Evolutionary conservation across 495 filamentous ascomycete species (phyloP), one percentile per base, ranked within the genome.

Genomic region (Neurospora sp.): DNA sequence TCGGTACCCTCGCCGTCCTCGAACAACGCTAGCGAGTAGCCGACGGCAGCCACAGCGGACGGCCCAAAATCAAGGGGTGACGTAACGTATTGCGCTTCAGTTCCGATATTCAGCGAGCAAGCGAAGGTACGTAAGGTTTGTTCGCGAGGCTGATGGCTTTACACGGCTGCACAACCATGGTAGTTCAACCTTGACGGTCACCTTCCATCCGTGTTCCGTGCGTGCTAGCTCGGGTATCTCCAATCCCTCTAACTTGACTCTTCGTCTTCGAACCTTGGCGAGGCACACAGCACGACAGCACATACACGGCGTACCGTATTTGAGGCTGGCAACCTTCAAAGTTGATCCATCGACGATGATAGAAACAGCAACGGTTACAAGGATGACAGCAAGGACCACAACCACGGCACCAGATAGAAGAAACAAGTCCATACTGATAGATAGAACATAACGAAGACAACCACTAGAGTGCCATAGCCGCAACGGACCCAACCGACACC

Each of bases 401-500:
- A 65, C 12, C 53, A 35, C 14, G 1, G 53, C 53, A 16, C 6
- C 6, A 35, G 53, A 65, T 37, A 35, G 14, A 35, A 61, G 6
- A 14, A 35, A 16, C 1, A 14, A 53, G 20, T 6, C 10, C 8
- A 20, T 20, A 20, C 6, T 31, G 5, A 61, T 31, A 18, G 14
- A 35, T 18, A 35, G 11, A 27, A 22, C n/a, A 53, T 14, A 14
- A 27, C 10, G 10, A 22, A 53, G 10, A 53, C 20, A 53, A 1
- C 10, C 5, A 3, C 14, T 65, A 65, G 14, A 61, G 53, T 2
- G 53, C 53, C 53, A 61, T 61, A 9, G 53, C 53, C 37, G 73
- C 31, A 48, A 80, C 39, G 10, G 91, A 90, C n/a, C 92, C 92
- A 69, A 95, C 90, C 71, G 82, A 83, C 7, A 95, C 90, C 71